These are phyloP conservation scores for Terana coerulea DNA, from an alignment of 768 basidiomycete genomes.

Conservation along the genomic window DNA sequence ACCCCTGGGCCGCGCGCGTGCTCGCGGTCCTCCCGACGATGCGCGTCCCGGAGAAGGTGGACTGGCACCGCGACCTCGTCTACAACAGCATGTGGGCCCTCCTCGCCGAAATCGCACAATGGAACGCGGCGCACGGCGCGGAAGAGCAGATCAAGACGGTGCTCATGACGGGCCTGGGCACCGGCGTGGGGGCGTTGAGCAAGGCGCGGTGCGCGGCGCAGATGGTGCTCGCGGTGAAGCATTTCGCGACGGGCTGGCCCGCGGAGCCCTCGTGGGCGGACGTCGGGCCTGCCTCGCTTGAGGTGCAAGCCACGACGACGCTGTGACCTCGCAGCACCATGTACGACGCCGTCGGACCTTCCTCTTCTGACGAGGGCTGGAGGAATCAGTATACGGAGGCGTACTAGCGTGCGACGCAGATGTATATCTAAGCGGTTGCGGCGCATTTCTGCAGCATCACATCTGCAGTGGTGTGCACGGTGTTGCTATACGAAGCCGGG, in stretches of 20 bases:
- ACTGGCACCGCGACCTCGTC: constrained; percentile 18
- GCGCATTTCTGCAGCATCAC: too few species aligned
- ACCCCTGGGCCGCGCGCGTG: constrained; percentile 12
- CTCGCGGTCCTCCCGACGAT: constrained; percentile 20
- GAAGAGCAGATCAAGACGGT: constrained; percentile 14
- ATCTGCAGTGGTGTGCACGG: too few species aligned
- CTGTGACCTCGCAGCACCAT: too few species aligned
- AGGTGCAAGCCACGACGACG: constrained; percentile 8
- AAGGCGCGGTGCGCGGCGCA: constrained; percentile 14
- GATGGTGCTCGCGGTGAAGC: constrained; percentile 17
- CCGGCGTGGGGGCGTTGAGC: constrained; percentile 10
- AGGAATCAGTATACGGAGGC: too few species aligned
- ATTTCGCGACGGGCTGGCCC: constrained; percentile 14
- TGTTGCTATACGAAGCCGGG: too few species aligned
- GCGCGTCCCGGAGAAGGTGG: constrained; percentile 17
- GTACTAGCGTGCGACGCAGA: too few species aligned
- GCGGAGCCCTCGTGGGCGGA: constrained; percentile 15
- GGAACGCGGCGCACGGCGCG: constrained; percentile 5
- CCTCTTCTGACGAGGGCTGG: too few species aligned
- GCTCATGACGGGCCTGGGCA: constrained; percentile 18
- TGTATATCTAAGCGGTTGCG: too few species aligned
- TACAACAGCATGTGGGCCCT: constrained; percentile 20
- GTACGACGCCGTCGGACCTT: too few species aligned
- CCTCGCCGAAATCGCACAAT: constrained; percentile 15
- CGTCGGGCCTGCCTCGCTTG: constrained; percentile 5